Conservation (phyloP, 805 yeast genomes). For the Starmerella tilneyi region DNA sequence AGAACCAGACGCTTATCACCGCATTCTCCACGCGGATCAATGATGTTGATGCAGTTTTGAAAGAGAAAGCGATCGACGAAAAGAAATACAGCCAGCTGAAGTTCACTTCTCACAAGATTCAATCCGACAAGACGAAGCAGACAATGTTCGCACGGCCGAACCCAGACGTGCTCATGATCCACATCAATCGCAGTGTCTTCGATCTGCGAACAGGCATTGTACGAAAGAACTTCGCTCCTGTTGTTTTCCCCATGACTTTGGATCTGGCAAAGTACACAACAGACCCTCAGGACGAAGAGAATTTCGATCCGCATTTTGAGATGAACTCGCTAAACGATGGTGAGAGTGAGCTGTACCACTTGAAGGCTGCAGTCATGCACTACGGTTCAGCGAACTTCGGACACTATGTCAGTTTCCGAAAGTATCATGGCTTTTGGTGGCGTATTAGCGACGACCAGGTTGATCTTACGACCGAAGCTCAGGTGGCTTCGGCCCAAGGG, state of each 20-base stretch:
- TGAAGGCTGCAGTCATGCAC: conserved; percentile 82
- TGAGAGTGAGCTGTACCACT: conserved; percentile 38
- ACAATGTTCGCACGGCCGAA: conserved; percentile 71
- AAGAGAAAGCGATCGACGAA: conserved; percentile 64
- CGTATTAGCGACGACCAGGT: conserved; percentile 86
- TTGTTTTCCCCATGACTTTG: conserved; percentile 60
- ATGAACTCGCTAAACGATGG: conserved; percentile 38
- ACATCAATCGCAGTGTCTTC: conserved; percentile 86
- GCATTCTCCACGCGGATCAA: conserved; percentile 40
- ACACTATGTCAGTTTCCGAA: conserved; percentile 86
- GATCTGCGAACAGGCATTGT: conserved; percentile 77
- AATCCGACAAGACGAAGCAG: conserved; percentile 76
- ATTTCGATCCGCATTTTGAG: conserved; percentile 67
- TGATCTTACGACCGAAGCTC: conserved; percentile 65
- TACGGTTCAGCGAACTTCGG: conserved; percentile 96
- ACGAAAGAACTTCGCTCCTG: conserved; percentile 72
- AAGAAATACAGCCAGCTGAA: conserved; percentile 64
- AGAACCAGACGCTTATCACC: conserved; percentile 1
- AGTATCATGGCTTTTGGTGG: conserved; percentile 84
- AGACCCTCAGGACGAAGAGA: conserved; percentile 50
- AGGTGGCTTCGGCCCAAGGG: conserved; percentile 73
- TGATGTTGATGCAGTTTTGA: conserved; percentile 44
- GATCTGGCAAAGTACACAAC: conserved; percentile 63
- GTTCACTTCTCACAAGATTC: conserved; percentile 61
- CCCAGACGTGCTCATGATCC: conserved; percentile 54